These are phyloP conservation scores for Dothideomycetes sp. DNA, from an alignment of 2,329 filamentous ascomycete genomes.

Conservation along the genomic window DNA sequence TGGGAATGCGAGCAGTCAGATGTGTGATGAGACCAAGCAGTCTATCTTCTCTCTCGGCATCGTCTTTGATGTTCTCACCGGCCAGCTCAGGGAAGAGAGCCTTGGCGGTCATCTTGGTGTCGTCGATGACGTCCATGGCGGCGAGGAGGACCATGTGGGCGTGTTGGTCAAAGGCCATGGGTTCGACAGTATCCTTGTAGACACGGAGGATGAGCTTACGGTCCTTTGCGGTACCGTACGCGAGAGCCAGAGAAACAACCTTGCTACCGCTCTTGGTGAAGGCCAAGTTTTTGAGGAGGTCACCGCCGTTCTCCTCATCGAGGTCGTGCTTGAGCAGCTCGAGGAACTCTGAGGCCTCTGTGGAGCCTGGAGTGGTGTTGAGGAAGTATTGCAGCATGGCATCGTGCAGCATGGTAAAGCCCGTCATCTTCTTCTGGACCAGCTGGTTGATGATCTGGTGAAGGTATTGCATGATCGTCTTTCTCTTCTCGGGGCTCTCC, in stretches of 20 bases:
- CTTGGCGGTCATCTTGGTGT: slow-evolving; percentile 81
- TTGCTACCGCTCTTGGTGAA: slow-evolving; percentile 85
- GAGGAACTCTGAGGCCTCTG: slow-evolving; percentile 77
- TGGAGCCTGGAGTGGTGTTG: slow-evolving; percentile 62
- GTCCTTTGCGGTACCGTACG: slow-evolving; percentile 82
- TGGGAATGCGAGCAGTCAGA: slow-evolving; percentile 50
- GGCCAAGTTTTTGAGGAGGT: slow-evolving; percentile 86
- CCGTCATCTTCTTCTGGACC: slow-evolving; percentile 91
- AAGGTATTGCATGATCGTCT: slow-evolving; percentile 75
- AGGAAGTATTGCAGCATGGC: slow-evolving; percentile 96
- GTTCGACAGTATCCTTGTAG: slow-evolving; percentile 80
- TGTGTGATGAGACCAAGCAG: slow-evolving; percentile 59
- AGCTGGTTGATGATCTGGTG: slow-evolving; percentile 82
- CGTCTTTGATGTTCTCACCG: slow-evolving; percentile 46
- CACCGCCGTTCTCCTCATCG: slow-evolving; percentile 57
- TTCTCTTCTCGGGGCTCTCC: slow-evolving; percentile 71
- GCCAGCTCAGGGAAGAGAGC: slow-evolving; percentile 79
- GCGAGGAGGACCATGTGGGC: slow-evolving; percentile 74
- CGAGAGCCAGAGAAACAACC: slow-evolving; percentile 69
- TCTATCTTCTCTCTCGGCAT: slow-evolving; percentile 33
- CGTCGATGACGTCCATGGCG: slow-evolving; percentile 84
- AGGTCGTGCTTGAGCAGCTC: slow-evolving; percentile 89
- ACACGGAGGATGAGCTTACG: slow-evolving; percentile 77
- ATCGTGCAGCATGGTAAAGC: slow-evolving; percentile 95
- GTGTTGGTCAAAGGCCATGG: slow-evolving; percentile 70